phyloP scores from a whole-genome alignment of 257 asterid genomes.

The Solanum infundibuliforme region DNA sequence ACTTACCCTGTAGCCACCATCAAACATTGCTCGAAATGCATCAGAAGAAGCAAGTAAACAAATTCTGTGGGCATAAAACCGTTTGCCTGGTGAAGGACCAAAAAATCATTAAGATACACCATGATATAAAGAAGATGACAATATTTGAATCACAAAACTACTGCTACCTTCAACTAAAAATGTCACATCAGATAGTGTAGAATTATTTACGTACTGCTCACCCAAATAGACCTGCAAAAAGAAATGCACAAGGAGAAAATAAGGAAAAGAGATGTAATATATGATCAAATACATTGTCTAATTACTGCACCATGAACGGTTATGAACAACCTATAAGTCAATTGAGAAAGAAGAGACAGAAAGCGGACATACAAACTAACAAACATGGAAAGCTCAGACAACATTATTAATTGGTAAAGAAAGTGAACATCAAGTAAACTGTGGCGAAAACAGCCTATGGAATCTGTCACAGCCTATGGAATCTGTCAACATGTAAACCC shows the following conservation, averaged over 20 bases:
- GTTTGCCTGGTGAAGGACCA: slow-evolving; percentile 28
- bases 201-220: slow-evolving; percentile 81
- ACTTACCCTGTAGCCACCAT: slow-evolving; percentile 98
- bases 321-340: neutral
- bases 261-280: neutral
- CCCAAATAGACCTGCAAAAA: slow-evolving; percentile 86
- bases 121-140: neutral
- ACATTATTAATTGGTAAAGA: neutral
- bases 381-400: neutral
- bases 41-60: slow-evolving; percentile 96
- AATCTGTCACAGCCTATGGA: neutral
- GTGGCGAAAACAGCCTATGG: neutral
- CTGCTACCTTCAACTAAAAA: slow-evolving; percentile 86
- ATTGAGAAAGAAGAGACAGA: neutral
- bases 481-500: neutral
- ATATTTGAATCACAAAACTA: neutral
- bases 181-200: slow-evolving; percentile 86
- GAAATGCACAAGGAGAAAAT: neutral
- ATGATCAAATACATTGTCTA: neutral
- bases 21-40: slow-evolving; percentile 98
- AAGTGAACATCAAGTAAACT: neutral
- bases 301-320: neutral
- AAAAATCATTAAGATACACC: neutral
- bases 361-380: neutral
- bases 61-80: slow-evolving; percentile 92